Evolutionary conservation across 2,329 filamentous ascomycete genomes (phyloP), one percentile per base, ranked within the genome.

Genomic region (Neocatenulostroma microsporum): DNA sequence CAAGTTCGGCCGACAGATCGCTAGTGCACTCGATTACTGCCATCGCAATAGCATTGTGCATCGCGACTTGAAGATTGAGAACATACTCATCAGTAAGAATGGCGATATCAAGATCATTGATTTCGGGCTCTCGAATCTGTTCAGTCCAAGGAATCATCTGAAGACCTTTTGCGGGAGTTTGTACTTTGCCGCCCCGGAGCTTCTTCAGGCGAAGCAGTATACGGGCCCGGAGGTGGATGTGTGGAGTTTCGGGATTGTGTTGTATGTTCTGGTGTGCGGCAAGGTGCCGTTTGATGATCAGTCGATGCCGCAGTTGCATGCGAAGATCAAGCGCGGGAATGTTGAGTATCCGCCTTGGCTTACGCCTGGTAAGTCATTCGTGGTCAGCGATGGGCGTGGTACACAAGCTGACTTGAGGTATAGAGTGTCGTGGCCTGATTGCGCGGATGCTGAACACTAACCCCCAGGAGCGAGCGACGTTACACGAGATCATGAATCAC

Each of bases 51-150:
- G 87, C 63, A 96, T 98, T 49, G 91, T 96, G 17, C 91, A 98
- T 61, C 80, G 91, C 34, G 91, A 98, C 58, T 66, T 98, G 48
- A 98, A 98, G 71, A 98, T 98, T 50, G 91, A 96, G 62, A 98
- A 98, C 58, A 98, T 98, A 37, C 75, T 98, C 43, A 98, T 98
- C 66, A 95, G 87, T 71, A 96, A 96, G 69, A 95, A 84, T 2
- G 91, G 91, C 26, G 91, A 98, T 58, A 98, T 98, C 64, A 96
- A 96, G 61, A 96, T 98, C 53, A 98, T 98, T 50, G 91, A 98
- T 59, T 98, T 98, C 61, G 91, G 89, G 20, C 71, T 98, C 37
- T 96, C 89, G 68, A 98, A 98, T 55, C 75, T 96, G 4, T 98
- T 95, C 62, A 81, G 86, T 5, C 91, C 91, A 1, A 73, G 80